A percentile compares a stretch with the other conserved stretches of the same genome.
These are phyloP conservation scores for Polygonum maritimum DNA, from an alignment of 148 eudicot genomes.

Conservation along the genomic window DNA sequence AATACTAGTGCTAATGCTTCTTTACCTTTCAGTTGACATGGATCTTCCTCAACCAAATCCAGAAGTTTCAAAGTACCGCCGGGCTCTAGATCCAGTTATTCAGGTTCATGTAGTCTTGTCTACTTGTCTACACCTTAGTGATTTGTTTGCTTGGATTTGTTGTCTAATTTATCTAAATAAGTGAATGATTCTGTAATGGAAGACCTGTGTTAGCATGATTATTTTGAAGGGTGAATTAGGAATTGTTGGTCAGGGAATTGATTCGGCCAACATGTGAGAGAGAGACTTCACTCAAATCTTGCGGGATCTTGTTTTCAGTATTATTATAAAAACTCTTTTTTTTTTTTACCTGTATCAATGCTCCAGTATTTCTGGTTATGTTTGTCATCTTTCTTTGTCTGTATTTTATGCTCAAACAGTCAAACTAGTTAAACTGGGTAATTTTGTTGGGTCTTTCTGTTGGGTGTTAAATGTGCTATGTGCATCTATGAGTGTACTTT, in stretches of 20 bases:
- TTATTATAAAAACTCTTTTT: neutral
- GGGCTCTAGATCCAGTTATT: conserved; percentile 3
- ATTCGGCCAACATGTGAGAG: neutral
- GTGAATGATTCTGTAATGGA: neutral
- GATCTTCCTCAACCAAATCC: conserved; percentile 15
- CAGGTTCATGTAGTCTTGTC: too few relatives aligned
- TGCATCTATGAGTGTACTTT: too few relatives aligned
- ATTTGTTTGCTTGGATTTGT: neutral
- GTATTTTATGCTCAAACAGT: too few relatives aligned
- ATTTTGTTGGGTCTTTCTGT: too few relatives aligned
- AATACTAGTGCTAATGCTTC: neutral
- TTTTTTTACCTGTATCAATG: neutral
- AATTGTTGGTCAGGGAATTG: neutral
- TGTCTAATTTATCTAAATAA: neutral
- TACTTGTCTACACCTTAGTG: neutral
- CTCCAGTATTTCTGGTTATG: neutral
- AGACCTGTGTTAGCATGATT: neutral
- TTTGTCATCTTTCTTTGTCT: neutral
- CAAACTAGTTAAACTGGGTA: too few relatives aligned
- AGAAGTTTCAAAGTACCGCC: neutral
- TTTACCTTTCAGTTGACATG: conserved; percentile 8
- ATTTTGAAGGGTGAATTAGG: neutral
- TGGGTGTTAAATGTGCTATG: too few relatives aligned
- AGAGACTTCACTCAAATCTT: neutral
- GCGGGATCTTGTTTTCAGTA: neutral